Conservation (phyloP, 768 basidiomycete genomes). For the Macrolepiota dolichaula region DNA sequence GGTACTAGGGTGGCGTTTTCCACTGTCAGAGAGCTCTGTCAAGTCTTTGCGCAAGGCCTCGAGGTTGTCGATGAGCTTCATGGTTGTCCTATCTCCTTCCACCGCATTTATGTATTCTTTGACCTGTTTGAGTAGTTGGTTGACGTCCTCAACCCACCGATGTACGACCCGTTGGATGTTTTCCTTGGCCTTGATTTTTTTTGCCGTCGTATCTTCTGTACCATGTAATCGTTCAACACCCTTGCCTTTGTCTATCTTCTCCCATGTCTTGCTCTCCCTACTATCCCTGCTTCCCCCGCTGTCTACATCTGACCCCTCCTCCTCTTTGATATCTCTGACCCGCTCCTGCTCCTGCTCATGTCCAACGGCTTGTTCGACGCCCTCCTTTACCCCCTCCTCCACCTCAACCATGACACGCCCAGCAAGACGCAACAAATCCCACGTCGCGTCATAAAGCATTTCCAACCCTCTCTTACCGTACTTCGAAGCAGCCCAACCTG, state of each 20-base stretch:
- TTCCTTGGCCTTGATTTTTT: constrained; percentile 11
- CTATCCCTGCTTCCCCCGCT: background rate
- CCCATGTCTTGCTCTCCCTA: background rate
- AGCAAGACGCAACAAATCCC: constrained; percentile 18
- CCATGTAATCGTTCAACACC: background rate
- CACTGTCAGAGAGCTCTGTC: background rate
- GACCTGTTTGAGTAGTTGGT: constrained; percentile 15
- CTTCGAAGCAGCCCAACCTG: constrained; percentile 20
- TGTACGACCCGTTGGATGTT: constrained; percentile 13
- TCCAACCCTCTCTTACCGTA: constrained; percentile 17
- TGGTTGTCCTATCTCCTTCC: constrained; percentile 21
- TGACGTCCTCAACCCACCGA: constrained; percentile 13
- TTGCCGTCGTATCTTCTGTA: background rate
- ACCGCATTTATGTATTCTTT: constrained; percentile 18
- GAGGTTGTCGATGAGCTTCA: constrained; percentile 19
- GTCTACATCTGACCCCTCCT: background rate
- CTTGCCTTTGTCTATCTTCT: background rate
- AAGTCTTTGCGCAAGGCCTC: constrained; percentile 12
- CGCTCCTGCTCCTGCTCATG: background rate
- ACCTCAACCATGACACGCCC: constrained; percentile 17
- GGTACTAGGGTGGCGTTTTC: background rate
- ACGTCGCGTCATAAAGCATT: constrained; percentile 19
- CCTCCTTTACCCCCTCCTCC: constrained; percentile 4
- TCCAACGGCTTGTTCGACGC: background rate
- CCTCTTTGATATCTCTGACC: background rate